These are phyloP conservation scores for Symbiotaphrina buchneri DNA, from an alignment of 495 filamentous ascomycete species.

Conservation along the genomic window DNA sequence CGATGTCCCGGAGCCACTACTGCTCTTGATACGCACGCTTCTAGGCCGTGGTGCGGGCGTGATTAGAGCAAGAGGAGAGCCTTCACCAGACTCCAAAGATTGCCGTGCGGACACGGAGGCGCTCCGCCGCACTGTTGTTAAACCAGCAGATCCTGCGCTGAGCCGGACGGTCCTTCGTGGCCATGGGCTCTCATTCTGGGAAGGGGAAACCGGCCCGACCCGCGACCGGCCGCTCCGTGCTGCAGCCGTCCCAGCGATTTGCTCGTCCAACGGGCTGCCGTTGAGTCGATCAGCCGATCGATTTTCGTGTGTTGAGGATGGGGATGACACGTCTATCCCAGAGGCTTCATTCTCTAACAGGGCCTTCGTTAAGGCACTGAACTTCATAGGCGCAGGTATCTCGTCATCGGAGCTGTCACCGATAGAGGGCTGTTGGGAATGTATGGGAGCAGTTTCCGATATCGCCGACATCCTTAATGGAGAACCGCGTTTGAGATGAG, in stretches of 20 bases:
- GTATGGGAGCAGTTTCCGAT: too few species aligned
- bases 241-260: too few species aligned
- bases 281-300: conserved; percentile 17
- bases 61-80: conserved; percentile 2
- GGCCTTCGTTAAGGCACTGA: conserved; percentile 59
- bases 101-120: conserved; percentile 2
- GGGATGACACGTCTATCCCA: conserved; percentile 23
- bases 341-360: conserved; percentile 42
- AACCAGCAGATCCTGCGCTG: conserved; percentile 18
- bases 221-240: too few species aligned
- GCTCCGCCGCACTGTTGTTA: conserved; percentile 13
- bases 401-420: conserved; percentile 59
- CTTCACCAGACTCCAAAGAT: not conserved
- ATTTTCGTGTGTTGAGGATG: conserved; percentile 19
- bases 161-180: conserved; percentile 23
- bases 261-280: conserved; percentile 17
- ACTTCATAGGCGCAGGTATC: conserved; percentile 45
- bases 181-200: not conserved
- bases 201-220: too few species aligned
- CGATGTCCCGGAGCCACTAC: too few species aligned
- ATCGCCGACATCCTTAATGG: too few species aligned
- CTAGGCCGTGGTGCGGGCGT: conserved; percentile 4
- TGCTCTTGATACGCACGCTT: conserved; percentile 2
- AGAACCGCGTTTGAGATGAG: too few species aligned
- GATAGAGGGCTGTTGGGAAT: conserved; percentile 10